Evolutionary conservation across 495 filamentous ascomycete species (phyloP).

Genomic region (Penicillium malachiteum): DNA sequence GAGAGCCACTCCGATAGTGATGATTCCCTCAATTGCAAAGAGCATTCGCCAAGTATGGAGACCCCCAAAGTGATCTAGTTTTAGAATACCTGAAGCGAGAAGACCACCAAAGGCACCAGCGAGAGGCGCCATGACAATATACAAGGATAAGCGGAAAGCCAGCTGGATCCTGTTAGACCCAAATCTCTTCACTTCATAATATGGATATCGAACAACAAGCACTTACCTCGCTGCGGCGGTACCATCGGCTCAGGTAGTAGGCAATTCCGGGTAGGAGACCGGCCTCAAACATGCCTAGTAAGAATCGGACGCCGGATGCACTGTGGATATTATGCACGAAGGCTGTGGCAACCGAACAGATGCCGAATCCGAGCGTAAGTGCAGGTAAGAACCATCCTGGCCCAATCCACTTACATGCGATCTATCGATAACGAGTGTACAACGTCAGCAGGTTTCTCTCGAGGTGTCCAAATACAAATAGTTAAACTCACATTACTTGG

Average conservation of each 20-base stretch:
- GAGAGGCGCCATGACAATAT: constrained; percentile 61
- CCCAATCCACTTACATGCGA: constrained; percentile 48
- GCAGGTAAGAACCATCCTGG: constrained; percentile 52
- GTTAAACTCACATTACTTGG: constrained; percentile 61
- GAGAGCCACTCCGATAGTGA: constrained; percentile 59
- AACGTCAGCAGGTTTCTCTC: background rate
- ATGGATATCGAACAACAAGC: background rate
- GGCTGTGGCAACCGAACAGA: constrained; percentile 46
- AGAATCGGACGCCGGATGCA: constrained; percentile 47
- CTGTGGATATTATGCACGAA: constrained; percentile 45
- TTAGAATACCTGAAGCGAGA: constrained; percentile 58
- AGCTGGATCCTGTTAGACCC: constrained; percentile 24
- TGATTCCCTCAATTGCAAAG: constrained; percentile 74
- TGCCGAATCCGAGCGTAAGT: constrained; percentile 47
- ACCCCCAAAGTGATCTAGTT: constrained; percentile 42
- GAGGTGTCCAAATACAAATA: too few relatives aligned
- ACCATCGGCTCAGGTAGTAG: constrained; percentile 72
- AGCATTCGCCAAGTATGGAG: constrained; percentile 66
- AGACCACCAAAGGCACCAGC: constrained; percentile 71
- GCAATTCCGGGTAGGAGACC: constrained; percentile 72
- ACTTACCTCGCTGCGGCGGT: constrained; percentile 56
- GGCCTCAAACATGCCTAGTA: constrained; percentile 66
- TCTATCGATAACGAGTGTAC: background rate
- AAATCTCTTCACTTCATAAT: too few relatives aligned
- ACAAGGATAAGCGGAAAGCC: constrained; percentile 55